phyloP scores from a whole-genome alignment of 2,329 filamentous ascomycete genomes.

The Botrytis medusae region DNA sequence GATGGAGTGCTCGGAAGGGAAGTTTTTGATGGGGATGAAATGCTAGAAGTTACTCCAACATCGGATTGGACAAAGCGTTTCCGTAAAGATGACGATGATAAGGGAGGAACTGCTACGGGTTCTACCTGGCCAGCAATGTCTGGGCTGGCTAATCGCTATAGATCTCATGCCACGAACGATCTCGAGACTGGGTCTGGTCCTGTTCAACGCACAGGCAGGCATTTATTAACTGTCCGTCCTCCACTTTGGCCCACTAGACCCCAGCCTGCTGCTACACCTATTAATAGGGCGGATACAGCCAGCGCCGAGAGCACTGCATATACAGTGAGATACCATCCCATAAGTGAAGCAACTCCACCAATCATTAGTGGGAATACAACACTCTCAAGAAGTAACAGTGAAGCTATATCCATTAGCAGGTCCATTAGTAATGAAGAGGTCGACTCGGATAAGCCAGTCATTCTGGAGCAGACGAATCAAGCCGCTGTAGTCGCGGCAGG shows the following conservation, averaged over 20 bases:
- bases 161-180: conserved; percentile 30
- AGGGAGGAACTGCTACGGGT: conserved; percentile 30
- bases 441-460: conserved; percentile 28
- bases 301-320: conserved; percentile 66
- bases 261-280: conserved; percentile 53
- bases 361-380: conserved; percentile 19
- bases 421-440: conserved; percentile 13
- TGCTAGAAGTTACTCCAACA: conserved; percentile 63
- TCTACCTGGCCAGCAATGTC: conserved; percentile 48
- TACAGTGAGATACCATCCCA: conserved; percentile 59
- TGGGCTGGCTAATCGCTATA: conserved; percentile 35
- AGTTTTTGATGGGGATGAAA: conserved; percentile 72
- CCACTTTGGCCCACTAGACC: conserved; percentile 55
- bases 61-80: conserved; percentile 48
- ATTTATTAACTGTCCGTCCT: conserved; percentile 29
- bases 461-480: conserved; percentile 32
- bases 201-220: conserved; percentile 22
- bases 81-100: conserved; percentile 25
- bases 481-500: conserved; percentile 9
- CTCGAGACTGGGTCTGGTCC: conserved; percentile 28
- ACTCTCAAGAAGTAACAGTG: conserved; percentile 31
- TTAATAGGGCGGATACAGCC: conserved; percentile 62
- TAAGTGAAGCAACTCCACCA: conserved; percentile 45
- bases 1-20: conserved; percentile 65
- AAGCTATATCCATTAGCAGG: conserved; percentile 29